These are phyloP conservation scores for Asclepias syriaca DNA, from an alignment of 257 asterid species.

Conservation along the genomic window DNA sequence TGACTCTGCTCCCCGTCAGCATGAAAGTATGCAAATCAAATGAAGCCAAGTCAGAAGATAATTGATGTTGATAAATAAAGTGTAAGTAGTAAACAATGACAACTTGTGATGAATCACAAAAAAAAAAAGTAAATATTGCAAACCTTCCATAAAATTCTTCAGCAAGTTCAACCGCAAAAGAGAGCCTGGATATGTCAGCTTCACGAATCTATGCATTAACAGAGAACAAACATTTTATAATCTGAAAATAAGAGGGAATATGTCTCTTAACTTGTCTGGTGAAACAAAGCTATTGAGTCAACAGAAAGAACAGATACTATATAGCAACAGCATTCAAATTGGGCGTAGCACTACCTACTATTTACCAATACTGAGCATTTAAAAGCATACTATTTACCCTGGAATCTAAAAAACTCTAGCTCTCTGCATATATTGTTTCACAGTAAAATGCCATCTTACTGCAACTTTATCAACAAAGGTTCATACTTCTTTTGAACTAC, in stretches of 20 bases:
- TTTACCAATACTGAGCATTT: neutral
- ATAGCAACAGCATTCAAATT: neutral
- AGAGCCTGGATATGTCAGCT: constrained; percentile 92
- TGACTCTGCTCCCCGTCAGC: constrained; percentile 56
- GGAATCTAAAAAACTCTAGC: neutral
- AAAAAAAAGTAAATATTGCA: constrained; percentile 20
- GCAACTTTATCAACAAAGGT: neutral
- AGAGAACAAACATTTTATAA: constrained; percentile 15
- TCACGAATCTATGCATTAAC: constrained; percentile 74
- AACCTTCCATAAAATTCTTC: constrained; percentile 99
- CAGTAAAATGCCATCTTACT: neutral
- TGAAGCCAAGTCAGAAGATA: constrained; percentile 30
- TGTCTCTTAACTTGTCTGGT: neutral
- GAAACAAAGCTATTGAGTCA: neutral
- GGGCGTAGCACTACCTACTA: neutral
- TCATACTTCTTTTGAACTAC: neutral
- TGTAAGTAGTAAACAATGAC: constrained; percentile 5
- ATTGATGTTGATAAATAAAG: constrained; percentile 13
- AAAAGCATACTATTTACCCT: constrained; percentile 1
- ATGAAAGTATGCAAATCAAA: constrained; percentile 23
- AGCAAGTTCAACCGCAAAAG: constrained; percentile 98
- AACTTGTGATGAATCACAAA: constrained; percentile 1
- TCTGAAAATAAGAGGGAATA: constrained; percentile 1
- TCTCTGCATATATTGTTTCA: neutral
- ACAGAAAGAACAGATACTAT: neutral